Evolutionary conservation across 257 asterid genomes (phyloP), one percentile per base, ranked within the genome.

Genomic region (Plectranthus barbatus): DNA sequence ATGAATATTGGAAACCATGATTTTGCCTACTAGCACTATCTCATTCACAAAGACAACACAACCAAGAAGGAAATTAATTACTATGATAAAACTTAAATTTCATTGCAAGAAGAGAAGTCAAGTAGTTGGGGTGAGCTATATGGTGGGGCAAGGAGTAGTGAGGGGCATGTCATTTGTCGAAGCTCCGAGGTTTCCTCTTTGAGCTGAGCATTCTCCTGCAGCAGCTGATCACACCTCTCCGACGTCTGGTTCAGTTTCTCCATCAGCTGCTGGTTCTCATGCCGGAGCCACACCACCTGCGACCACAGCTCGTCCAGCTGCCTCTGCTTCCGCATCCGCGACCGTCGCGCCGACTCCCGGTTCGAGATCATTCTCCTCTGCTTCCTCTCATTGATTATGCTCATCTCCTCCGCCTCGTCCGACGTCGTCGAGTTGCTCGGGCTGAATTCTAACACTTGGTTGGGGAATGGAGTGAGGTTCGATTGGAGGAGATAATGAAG

Each of bases 281-380:
- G 83, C 4, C 88, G 71, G 31, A 91, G 87, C 81, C 88, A 83
- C 3, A 84, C 68, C 7, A 91, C 88, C 59, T 83, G 98, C 7
- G 98, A 80, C 94, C 96, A 83, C 1, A 91, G 96, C 84, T 86
- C 98, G 21, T 84, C 90, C 36, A 91, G 65, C 23, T 88, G 98
- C 72, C 65, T 88, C 50, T 86, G 96, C 31, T 26, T 26, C 31
- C 31, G 2, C 31, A 26, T 26, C 31, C 31, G 2, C 31, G 31
- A 26, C 5, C 31, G 2, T 26, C 31, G 31, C 5, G 31, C 31
- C 3, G 31, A 26, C 53, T 91, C 98, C 46, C 98, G 58, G 75
- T 91, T 91, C 0, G 98, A 91, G 31, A 91, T 81, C 98, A 88
- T 91, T 68, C 96, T 76, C 19, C 96, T 83, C 72, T 86, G 83